These are phyloP conservation scores for Anisodus tanguticus DNA, from an alignment of 257 asterid genomes.

Conservation along the genomic window DNA sequence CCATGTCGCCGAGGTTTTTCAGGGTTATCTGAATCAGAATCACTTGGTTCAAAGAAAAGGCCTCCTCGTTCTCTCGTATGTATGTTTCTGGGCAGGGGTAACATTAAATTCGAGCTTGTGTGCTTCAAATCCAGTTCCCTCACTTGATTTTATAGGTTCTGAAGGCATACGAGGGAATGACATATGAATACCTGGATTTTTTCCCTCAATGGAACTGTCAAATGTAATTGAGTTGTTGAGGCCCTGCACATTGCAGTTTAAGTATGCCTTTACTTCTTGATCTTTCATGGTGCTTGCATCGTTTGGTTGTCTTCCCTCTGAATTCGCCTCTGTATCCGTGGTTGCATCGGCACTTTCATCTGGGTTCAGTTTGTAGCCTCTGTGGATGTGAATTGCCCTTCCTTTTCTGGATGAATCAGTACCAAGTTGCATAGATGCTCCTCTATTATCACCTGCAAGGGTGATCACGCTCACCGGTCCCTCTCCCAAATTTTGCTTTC, in stretches of 20 bases:
- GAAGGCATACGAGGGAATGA: constrained; percentile 39
- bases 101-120: constrained; percentile 54
- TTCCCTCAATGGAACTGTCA: constrained; percentile 58
- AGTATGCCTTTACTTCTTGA: constrained; percentile 52
- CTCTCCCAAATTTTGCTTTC: constrained; percentile 39
- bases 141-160: constrained; percentile 41
- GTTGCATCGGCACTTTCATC: constrained; percentile 50
- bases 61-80: constrained; percentile 45
- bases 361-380: constrained; percentile 70
- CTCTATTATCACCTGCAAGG: constrained; percentile 90
- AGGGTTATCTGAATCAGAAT: constrained; percentile 61
- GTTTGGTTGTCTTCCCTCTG: constrained; percentile 34
- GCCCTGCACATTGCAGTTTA: constrained; percentile 81
- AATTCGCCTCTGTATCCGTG: constrained; percentile 55
- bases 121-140: constrained; percentile 34
- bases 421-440: constrained; percentile 84
- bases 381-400: constrained; percentile 58
- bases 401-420: constrained; percentile 50
- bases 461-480: constrained; percentile 65
- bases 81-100: constrained; percentile 49
- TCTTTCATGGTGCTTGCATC: constrained; percentile 44
- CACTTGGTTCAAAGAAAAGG: constrained; percentile 71
- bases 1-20: constrained; percentile 79
- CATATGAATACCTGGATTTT: constrained; percentile 78
- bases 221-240: constrained; percentile 77